A percentile compares a stretch with the other conserved stretches of the same genome.
Conservation (phyloP, 2,329 filamentous ascomycete species). For the Lasiodiplodia sp. region DNA sequence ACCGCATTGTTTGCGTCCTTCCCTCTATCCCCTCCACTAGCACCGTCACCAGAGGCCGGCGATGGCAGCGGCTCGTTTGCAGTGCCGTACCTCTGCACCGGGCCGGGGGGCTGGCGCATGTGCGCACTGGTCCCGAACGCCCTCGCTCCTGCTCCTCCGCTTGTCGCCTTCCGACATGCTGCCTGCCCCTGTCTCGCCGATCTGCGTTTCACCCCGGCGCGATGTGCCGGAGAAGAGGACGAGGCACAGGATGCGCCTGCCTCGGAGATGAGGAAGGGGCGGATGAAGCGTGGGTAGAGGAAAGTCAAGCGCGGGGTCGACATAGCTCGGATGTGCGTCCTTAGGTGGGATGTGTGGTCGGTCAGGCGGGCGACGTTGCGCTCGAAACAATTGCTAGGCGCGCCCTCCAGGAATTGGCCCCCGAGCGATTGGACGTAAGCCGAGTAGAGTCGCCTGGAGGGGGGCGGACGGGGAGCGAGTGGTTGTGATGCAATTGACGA, state of each 20-base stretch:
- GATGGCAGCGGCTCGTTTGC: constrained; percentile 56
- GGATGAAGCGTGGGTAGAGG: constrained; percentile 56
- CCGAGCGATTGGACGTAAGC: background rate
- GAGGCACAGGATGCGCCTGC: background rate
- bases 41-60: constrained; percentile 32
- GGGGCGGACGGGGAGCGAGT: background rate
- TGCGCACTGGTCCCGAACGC: constrained; percentile 16
- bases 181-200: constrained; percentile 9
- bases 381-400: background rate
- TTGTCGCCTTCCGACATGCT: constrained; percentile 13
- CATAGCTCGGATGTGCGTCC: constrained; percentile 40
- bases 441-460: background rate
- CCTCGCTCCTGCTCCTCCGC: constrained; percentile 7
- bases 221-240: background rate
- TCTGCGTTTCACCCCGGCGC: constrained; percentile 19
- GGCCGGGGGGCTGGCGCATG: constrained; percentile 25
- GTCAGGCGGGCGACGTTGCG: background rate
- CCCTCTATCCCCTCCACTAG: constrained; percentile 32
- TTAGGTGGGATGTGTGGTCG: background rate
- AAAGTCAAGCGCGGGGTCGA: constrained; percentile 55
- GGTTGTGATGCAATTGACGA: constrained; percentile 14
- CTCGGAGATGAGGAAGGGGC: constrained; percentile 36
- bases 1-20: constrained; percentile 6
- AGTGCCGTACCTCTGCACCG: constrained; percentile 55
- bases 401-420: background rate